A percentile compares a stretch with the other conserved stretches of the same genome.
Evolutionary conservation across 352 stramenopile species (phyloP).

Genomic region (Globisporangium uncinulatum): DNA sequence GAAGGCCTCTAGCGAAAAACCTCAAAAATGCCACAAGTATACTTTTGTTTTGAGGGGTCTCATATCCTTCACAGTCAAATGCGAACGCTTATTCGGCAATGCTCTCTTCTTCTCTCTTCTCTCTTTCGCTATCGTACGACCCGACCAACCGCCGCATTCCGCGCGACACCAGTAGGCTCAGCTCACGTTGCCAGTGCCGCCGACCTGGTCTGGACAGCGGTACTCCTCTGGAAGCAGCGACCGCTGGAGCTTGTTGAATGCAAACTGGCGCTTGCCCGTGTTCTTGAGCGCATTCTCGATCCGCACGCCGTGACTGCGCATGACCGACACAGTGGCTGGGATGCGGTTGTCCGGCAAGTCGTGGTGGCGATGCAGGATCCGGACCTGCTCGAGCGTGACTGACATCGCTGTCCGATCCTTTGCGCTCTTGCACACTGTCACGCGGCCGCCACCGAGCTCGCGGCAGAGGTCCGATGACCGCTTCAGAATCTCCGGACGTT

Average conservation of each 20-base stretch:
- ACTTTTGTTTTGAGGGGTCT: too few relatives aligned
- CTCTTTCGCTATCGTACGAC: too few relatives aligned
- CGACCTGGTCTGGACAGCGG: constrained; percentile 77
- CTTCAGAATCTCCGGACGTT: constrained; percentile 81
- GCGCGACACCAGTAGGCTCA: constrained; percentile 15
- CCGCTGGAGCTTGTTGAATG: constrained; percentile 88
- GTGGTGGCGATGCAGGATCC: constrained; percentile 80
- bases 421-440: constrained; percentile 96
- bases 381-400: constrained; percentile 93
- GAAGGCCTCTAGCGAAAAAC: too few relatives aligned
- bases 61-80: too few relatives aligned
- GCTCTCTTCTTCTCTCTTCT: too few relatives aligned
- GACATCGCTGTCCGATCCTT: constrained; percentile 98
- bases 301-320: constrained; percentile 82
- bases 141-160: neutral
- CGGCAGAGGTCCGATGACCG: constrained; percentile 75
- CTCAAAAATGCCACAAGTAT: too few relatives aligned
- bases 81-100: too few relatives aligned
- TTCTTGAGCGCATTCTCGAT: constrained; percentile 90
- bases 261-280: constrained; percentile 83
- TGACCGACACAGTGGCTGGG: constrained; percentile 76
- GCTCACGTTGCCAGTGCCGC: constrained; percentile 80
- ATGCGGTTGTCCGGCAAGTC: constrained; percentile 70
- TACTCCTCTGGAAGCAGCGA: constrained; percentile 84
- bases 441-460: constrained; percentile 85